A percentile compares a stretch with the other conserved stretches of the same genome.
These are phyloP conservation scores for Bombardia bombarda DNA, from an alignment of 495 filamentous ascomycete species.

Conservation along the genomic window DNA sequence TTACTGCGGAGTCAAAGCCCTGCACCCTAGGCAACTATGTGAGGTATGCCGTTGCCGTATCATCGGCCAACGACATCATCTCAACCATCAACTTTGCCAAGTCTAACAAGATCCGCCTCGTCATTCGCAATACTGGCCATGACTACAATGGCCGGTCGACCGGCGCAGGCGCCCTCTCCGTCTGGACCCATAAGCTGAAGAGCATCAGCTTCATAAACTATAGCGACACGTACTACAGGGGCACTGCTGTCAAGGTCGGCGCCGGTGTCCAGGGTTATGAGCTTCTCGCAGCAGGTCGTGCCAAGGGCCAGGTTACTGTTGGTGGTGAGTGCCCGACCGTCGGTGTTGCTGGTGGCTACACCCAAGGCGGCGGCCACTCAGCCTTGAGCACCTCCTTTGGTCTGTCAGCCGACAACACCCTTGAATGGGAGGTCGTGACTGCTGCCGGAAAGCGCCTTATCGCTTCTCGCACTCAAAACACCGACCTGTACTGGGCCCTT, in stretches of 20 bases:
- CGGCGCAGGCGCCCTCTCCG: constrained; percentile 39
- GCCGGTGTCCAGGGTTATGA: constrained; percentile 52
- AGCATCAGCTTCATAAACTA: constrained; percentile 35
- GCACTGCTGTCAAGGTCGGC: constrained; percentile 46
- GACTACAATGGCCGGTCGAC: constrained; percentile 43
- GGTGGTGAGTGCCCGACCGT: constrained; percentile 46
- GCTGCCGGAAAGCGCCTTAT: constrained; percentile 37
- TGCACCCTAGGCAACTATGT: constrained; percentile 54
- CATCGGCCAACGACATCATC: constrained; percentile 27
- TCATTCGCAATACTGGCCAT: constrained; percentile 42
- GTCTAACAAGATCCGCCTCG: constrained; percentile 35
- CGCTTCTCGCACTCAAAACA: constrained; percentile 39
- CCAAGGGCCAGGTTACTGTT: constrained; percentile 40
- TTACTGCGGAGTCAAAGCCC: constrained; percentile 13
- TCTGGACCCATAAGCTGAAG: constrained; percentile 48
- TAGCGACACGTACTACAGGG: constrained; percentile 31
- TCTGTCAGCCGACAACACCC: constrained; percentile 51
- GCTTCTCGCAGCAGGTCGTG: constrained; percentile 34
- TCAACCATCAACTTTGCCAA: constrained; percentile 40
- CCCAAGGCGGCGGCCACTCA: constrained; percentile 55
- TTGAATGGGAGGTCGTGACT: constrained; percentile 54
- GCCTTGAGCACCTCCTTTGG: constrained; percentile 48
- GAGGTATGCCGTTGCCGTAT: constrained; percentile 45
- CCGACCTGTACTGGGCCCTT: constrained; percentile 56
- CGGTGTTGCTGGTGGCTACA: constrained; percentile 46